Percentiles rank a stretch among this genome's conserved stretches.
Evolutionary conservation across 2,329 filamentous ascomycete genomes (phyloP).

Genomic region (Beauveria rudraprayagi): DNA sequence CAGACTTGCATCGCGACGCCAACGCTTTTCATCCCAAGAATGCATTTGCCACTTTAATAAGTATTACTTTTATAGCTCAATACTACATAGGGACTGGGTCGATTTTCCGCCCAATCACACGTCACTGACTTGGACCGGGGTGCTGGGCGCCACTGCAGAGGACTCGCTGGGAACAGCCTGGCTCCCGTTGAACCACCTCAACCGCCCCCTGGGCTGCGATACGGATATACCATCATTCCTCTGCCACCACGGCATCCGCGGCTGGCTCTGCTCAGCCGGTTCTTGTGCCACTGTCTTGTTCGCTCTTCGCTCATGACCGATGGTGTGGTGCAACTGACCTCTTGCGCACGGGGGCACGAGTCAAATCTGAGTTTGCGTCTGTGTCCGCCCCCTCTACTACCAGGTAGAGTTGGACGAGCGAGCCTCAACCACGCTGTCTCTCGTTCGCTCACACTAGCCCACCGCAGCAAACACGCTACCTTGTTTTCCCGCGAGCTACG

Average conservation of each 20-base stretch:
- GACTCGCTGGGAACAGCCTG: not conserved
- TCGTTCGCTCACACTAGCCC: not conserved
- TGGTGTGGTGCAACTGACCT: conserved; percentile 7
- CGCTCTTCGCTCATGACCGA: not conserved
- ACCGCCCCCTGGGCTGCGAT: not conserved
- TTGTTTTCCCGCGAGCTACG: too few relatives aligned
- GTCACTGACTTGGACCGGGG: not conserved
- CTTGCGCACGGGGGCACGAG: conserved; percentile 7
- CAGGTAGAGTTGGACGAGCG: not conserved
- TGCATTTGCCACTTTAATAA: not conserved
- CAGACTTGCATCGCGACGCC: not conserved
- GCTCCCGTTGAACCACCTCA: conserved; percentile 3
- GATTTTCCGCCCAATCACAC: not conserved
- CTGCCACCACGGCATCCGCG: not conserved
- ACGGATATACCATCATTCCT: not conserved
- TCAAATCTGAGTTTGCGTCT: conserved; percentile 5
- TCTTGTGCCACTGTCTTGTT: not conserved
- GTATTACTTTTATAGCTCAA: not conserved
- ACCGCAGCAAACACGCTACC: not conserved
- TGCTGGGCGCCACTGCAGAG: not conserved
- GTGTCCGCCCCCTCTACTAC: not conserved
- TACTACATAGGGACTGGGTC: not conserved
- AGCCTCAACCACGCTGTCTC: not conserved
- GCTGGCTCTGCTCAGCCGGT: not conserved
- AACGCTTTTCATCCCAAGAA: not conserved